A percentile compares a stretch with the other conserved stretches of the same genome.
Conservation (phyloP, 2,329 filamentous ascomycete species). For the Verticillium tricorpus region DNA sequence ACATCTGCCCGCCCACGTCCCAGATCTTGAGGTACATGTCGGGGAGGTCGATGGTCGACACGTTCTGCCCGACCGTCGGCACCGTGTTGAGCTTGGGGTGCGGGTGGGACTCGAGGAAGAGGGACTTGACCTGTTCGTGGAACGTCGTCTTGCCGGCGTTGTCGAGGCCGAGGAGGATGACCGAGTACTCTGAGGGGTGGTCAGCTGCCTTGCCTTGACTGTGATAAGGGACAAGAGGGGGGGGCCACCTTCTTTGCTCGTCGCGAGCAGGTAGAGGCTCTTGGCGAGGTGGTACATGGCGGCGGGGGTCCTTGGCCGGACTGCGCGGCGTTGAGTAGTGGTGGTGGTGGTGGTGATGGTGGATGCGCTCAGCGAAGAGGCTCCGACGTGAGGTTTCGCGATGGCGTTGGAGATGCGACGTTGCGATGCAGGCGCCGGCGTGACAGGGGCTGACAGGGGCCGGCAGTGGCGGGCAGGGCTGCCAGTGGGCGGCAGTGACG, state of each 20-base stretch:
- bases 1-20: conserved; percentile 94
- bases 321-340: not conserved
- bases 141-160: conserved; percentile 98
- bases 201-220: not conserved
- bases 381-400: not conserved
- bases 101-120: conserved; percentile 63
- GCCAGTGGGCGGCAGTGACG: no score
- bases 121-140: conserved; percentile 90
- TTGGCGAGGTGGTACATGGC: conserved; percentile 94
- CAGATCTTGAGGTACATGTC: conserved; percentile 98
- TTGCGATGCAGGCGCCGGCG: not conserved
- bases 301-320: not conserved
- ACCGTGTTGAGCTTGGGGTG: conserved; percentile 78
- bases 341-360: not conserved
- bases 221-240: conserved; percentile 4
- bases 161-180: conserved; percentile 93
- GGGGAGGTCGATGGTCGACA: conserved; percentile 82
- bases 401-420: not conserved
- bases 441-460: no score
- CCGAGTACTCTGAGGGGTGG: conserved; percentile 73
- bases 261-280: conserved; percentile 89
- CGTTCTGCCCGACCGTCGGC: conserved; percentile 95
- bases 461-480: no score
- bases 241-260: conserved; percentile 81
- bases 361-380: not conserved